Evolutionary conservation across 2,329 filamentous ascomycete species (phyloP).

Genomic region (Colletotrichum paranaense): DNA sequence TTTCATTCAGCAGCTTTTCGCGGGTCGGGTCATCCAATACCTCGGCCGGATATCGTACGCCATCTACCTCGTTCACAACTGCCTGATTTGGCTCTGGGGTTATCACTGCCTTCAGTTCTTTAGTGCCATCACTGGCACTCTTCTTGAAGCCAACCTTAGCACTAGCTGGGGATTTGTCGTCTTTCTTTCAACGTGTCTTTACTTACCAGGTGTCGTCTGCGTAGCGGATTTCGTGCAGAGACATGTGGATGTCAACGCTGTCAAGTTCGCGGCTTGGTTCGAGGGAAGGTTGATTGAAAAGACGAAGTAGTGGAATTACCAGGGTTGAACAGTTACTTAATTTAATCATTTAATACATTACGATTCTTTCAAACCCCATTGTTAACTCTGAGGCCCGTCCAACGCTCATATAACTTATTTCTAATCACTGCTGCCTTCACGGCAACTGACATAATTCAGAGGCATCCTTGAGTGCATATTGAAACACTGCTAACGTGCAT

Average conservation of each 20-base stretch:
- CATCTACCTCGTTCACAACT: neutral
- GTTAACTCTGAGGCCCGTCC: no score
- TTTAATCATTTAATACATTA: no score
- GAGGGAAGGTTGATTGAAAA: neutral
- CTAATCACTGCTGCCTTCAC: no score
- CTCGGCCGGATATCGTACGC: neutral
- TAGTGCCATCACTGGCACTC: neutral
- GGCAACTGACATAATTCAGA: no score
- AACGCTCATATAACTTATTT: no score
- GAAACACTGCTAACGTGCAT: no score
- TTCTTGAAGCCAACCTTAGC: neutral
- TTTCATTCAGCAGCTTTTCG: neutral
- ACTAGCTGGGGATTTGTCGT: neutral
- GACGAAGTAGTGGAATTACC: neutral
- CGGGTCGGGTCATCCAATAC: neutral
- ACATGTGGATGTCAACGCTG: neutral
- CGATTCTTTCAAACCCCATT: no score
- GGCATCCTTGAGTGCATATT: no score
- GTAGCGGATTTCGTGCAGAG: neutral
- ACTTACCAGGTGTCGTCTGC: neutral
- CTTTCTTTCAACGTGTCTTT: neutral
- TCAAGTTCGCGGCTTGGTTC: neutral
- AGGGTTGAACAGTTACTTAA: neutral
- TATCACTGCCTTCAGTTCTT: neutral
- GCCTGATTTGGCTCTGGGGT: neutral